Evolutionary conservation across 306 rosid species (phyloP).

Genomic region (Dalbergia cochinchinensis): DNA sequence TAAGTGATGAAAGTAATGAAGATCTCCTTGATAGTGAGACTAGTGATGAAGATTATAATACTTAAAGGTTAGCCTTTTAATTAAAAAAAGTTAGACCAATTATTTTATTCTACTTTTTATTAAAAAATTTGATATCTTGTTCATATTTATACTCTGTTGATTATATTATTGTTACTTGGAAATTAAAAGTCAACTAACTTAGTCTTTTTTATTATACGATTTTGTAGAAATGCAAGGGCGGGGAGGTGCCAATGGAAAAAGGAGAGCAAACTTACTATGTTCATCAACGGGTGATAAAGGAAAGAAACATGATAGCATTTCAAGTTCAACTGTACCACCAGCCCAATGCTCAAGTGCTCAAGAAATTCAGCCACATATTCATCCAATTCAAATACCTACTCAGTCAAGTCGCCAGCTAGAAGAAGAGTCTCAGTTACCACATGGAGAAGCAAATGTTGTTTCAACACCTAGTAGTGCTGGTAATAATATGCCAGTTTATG

Average conservation of each 20-base stretch:
- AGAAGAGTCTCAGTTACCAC: not conserved
- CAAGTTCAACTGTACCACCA: not conserved
- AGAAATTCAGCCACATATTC: not conserved
- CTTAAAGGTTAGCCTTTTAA: not conserved
- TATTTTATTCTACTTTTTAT: too few relatives aligned
- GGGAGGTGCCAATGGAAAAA: not conserved
- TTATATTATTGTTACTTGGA: too few relatives aligned
- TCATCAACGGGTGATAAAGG: not conserved
- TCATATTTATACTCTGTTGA: too few relatives aligned
- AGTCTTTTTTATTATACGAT: too few relatives aligned
- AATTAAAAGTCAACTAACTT: too few relatives aligned
- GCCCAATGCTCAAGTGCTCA: not conserved
- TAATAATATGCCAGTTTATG: not conserved
- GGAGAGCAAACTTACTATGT: too few relatives aligned
- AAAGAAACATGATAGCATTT: too few relatives aligned
- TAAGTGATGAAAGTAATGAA: not conserved
- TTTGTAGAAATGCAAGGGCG: not conserved
- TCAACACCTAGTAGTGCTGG: not conserved
- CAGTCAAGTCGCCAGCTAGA: not conserved
- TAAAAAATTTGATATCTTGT: too few relatives aligned
- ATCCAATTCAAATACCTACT: too few relatives aligned
- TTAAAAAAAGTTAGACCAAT: not conserved
- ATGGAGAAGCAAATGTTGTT: not conserved
- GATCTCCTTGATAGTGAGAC: too few relatives aligned
- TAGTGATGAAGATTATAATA: not conserved